Evolutionary conservation across 2,329 filamentous ascomycete genomes (phyloP).

Genomic region (Herpotrichia juniperi): DNA sequence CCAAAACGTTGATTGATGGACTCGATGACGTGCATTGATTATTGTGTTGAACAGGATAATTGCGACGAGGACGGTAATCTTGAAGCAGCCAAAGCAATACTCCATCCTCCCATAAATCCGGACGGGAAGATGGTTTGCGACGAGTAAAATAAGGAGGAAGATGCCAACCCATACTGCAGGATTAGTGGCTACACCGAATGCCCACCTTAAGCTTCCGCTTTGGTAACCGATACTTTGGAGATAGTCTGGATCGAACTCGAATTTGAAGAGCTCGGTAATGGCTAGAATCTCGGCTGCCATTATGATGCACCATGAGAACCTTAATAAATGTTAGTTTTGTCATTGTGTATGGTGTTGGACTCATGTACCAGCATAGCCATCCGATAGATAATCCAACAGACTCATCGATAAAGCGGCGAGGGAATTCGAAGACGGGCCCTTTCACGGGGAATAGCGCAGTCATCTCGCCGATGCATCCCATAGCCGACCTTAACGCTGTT

Average conservation of each 20-base stretch:
- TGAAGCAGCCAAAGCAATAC: slow-evolving; percentile 12
- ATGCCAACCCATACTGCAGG: slow-evolving; percentile 12
- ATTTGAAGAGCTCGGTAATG: slow-evolving; percentile 18
- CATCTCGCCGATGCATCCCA: slow-evolving; percentile 19
- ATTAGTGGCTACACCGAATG: slow-evolving; percentile 1
- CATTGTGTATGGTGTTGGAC: neutral
- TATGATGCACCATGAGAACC: slow-evolving; percentile 17
- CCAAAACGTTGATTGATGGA: slow-evolving; percentile 12
- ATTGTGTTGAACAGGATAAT: slow-evolving; percentile 14
- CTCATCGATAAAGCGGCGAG: slow-evolving; percentile 16
- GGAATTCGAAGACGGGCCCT: slow-evolving; percentile 19
- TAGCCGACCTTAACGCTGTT: neutral
- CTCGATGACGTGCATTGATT: slow-evolving; percentile 6
- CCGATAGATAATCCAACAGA: slow-evolving; percentile 14
- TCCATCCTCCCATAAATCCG: slow-evolving; percentile 11
- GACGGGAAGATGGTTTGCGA: slow-evolving; percentile 12
- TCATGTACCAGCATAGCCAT: slow-evolving; percentile 15
- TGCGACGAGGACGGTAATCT: slow-evolving; percentile 13
- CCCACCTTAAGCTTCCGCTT: slow-evolving; percentile 7
- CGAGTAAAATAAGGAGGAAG: slow-evolving; percentile 10
- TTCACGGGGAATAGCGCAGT: slow-evolving; percentile 18
- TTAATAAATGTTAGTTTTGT: slow-evolving; percentile 1
- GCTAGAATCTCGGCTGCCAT: slow-evolving; percentile 16
- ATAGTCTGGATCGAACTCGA: slow-evolving; percentile 14
- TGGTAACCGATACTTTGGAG: slow-evolving; percentile 11